A percentile compares a stretch with the other conserved stretches of the same genome.
Conservation (phyloP, 1,284 basidiomycete genomes). For the Apiotrichum montevideense region DNA sequence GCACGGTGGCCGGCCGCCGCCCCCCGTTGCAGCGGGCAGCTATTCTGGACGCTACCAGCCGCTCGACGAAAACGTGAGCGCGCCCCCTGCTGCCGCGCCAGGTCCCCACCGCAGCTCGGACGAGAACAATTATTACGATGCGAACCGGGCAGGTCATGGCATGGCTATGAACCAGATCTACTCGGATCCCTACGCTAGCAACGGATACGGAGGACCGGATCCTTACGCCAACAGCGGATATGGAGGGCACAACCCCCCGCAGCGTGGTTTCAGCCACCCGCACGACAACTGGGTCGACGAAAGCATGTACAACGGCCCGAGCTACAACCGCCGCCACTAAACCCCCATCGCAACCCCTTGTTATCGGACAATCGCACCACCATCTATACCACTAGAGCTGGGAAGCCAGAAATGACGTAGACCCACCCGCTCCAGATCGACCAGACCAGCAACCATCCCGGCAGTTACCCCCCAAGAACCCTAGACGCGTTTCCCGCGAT, state of each 20-base stretch:
- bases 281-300: slow-evolving; percentile 31
- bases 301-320: slow-evolving; percentile 36
- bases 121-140: background rate
- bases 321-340: slow-evolving; percentile 26
- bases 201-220: too few relatives aligned
- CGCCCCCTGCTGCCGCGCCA: background rate
- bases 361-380: background rate
- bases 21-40: background rate
- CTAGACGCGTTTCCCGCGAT: too few relatives aligned
- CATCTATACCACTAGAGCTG: background rate
- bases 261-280: background rate
- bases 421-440: background rate
- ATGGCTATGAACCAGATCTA: slow-evolving; percentile 1
- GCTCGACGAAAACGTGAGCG: background rate
- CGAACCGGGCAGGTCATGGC: background rate
- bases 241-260: background rate
- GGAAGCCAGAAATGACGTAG: too few relatives aligned
- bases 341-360: slow-evolving; percentile 11
- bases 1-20: background rate
- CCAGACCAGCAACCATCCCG: background rate
- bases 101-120: background rate
- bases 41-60: background rate
- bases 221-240: slow-evolving; percentile 19
- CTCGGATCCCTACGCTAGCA: background rate
- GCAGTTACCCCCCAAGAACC: background rate